phyloP scores from a whole-genome alignment of 2,329 filamentous ascomycete genomes.

The Cyanodermella asteris region DNA sequence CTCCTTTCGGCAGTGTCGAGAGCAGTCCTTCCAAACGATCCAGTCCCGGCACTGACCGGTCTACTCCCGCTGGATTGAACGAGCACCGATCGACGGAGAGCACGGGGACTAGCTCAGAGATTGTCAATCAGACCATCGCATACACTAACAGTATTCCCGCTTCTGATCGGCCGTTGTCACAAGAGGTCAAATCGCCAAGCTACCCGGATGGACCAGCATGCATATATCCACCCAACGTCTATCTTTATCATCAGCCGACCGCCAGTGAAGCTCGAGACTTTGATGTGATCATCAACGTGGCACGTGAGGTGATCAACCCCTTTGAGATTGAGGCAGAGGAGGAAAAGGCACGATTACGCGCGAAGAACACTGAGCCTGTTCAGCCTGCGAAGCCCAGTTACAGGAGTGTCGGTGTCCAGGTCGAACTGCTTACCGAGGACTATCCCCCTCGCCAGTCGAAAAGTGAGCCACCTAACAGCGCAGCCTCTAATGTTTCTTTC shows the following conservation, averaged over 20 bases:
- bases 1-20: slow-evolving; percentile 20
- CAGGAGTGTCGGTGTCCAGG: slow-evolving; percentile 2
- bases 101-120: slow-evolving; percentile 8
- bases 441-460: slow-evolving; percentile 13
- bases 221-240: slow-evolving; percentile 40
- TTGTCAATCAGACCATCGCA: slow-evolving; percentile 13
- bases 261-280: slow-evolving; percentile 36
- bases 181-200: slow-evolving; percentile 37
- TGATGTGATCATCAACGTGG: slow-evolving; percentile 43
- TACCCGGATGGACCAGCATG: slow-evolving; percentile 43
- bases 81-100: slow-evolving; percentile 6
- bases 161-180: slow-evolving; percentile 28
- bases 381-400: background rate
- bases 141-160: slow-evolving; percentile 16
- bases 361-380: background rate
- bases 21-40: too few relatives aligned
- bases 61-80: slow-evolving; percentile 2
- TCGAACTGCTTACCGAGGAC: background rate
- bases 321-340: slow-evolving; percentile 19
- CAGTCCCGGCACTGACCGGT: background rate
- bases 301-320: slow-evolving; percentile 41
- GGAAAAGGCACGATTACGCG: slow-evolving; percentile 8
- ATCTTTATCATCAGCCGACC: slow-evolving; percentile 40
- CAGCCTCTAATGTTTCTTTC: slow-evolving; percentile 23
- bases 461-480: slow-evolving; percentile 22